phyloP scores from a whole-genome alignment of 495 filamentous ascomycete species.

The Neurospora sp. region DNA sequence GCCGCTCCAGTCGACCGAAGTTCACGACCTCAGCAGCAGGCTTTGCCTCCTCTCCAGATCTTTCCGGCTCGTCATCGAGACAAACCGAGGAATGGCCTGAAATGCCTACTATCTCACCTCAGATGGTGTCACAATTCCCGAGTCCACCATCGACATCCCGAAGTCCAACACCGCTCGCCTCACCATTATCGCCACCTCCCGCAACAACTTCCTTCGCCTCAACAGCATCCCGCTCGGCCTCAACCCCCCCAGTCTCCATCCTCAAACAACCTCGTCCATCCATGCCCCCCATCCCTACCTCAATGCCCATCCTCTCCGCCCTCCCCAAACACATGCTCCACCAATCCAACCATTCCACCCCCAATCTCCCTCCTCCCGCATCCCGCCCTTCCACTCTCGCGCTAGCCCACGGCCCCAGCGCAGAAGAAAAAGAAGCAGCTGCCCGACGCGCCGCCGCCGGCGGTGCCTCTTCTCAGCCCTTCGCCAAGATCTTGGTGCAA shows the following conservation, averaged over 20 bases:
- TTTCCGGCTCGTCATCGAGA: neutral
- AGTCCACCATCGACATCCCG: neutral
- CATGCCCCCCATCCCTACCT: neutral
- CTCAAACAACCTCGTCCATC: constrained; percentile 16
- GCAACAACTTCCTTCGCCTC: neutral
- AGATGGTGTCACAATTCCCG: neutral
- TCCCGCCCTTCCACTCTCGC: neutral
- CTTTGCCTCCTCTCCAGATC: neutral
- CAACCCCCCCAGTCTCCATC: constrained; percentile 14
- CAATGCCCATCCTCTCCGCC: constrained; percentile 12
- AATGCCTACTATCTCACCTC: neutral
- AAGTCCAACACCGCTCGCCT: neutral
- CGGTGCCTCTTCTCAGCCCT: constrained; percentile 27
- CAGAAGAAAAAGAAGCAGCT: neutral
- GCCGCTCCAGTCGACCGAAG: neutral
- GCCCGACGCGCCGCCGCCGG: constrained; percentile 10
- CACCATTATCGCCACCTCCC: neutral
- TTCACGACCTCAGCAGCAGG: neutral
- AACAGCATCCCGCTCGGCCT: constrained; percentile 3
- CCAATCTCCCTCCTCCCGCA: neutral
- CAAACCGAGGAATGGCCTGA: neutral
- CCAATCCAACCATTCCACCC: neutral
- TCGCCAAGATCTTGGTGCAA: constrained; percentile 70
- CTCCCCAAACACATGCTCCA: constrained; percentile 24
- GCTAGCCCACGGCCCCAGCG: neutral